phyloP scores from a whole-genome alignment of 2,329 filamentous ascomycete genomes.

The Beauveria sp. region DNA sequence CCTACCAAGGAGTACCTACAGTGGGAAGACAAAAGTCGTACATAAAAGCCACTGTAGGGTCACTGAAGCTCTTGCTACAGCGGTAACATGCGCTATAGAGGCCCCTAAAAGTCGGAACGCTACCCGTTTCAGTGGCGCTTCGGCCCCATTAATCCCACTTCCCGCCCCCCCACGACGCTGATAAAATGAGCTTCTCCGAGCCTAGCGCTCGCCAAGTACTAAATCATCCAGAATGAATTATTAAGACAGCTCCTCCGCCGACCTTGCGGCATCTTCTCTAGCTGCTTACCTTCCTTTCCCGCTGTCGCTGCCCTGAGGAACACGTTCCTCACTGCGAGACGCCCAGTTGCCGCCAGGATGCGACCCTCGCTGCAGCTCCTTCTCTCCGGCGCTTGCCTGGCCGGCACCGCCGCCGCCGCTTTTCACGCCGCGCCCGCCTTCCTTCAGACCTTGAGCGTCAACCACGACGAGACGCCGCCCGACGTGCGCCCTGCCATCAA shows the following conservation, averaged over 20 bases:
- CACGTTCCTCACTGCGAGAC: not conserved
- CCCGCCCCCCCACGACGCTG: not conserved
- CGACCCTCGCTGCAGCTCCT: not conserved
- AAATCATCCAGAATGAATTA: too few species aligned
- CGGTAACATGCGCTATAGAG: not conserved
- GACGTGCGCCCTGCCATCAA: conserved; percentile 7
- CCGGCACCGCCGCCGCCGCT: conserved; percentile 1
- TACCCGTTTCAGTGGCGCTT: not conserved
- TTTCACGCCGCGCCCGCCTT: not conserved
- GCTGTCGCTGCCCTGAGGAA: not conserved
- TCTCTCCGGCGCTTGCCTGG: not conserved
- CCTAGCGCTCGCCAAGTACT: too few species aligned
- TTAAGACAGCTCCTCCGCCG: not conserved
- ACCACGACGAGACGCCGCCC: not conserved
- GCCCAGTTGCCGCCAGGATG: not conserved
- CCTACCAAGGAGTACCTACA: too few species aligned
- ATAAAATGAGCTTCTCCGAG: too few species aligned
- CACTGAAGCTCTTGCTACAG: not conserved
- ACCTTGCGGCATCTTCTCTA: not conserved
- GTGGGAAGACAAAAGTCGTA: too few species aligned
- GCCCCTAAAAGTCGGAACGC: not conserved
- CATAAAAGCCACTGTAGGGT: too few species aligned
- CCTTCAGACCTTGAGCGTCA: not conserved
- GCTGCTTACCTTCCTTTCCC: not conserved
- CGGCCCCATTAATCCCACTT: not conserved